Base-by-base conservation (phyloP, 2,329 filamentous ascomycete species). In the Fusarium sp. region DNA sequence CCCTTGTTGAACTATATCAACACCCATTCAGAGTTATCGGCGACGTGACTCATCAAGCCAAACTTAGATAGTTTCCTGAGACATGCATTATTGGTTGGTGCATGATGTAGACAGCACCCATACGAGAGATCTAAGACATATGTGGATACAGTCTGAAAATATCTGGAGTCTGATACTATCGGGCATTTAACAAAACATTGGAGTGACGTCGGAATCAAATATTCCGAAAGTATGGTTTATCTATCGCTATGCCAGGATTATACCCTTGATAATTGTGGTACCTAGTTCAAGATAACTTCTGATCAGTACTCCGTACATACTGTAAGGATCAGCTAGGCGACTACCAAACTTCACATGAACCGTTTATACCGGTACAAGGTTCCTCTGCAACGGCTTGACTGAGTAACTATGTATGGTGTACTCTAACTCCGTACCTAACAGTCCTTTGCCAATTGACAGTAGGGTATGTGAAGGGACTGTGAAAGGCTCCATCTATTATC, bases 11-110 rank as follows among this genome's bases (percentile, higher is more conserved):
- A 51, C 64, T 24, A 38, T 44, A 32, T 38, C n/a, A 30, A 14
- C 28, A 34, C 41, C 20, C 26, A 26, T 42, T 32, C 34, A 51
- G n/a, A 44, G 44, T n/a, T 38, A 26, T 63, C 20, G 42, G 26
- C 38, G 64, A 66, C 38, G 42, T 68, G 64, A 68, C 42, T 68
- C 66, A 68, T 54, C 28, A 47, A 12, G 9, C 13, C 13, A 61
- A 61, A 24, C 18, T 32, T 28, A 22, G 36, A 28, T 59, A 14
- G 28, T 24, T 44, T 20, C 38, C 32, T 36, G 24, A 67, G 45
- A 61, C 65, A 67, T 52, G 45, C 62, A 52, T 52, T 67, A 39
- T 67, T 34, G 38, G 22, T 58, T 45, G 15, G 7, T 8, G 24
- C 26, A 41, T 13, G 41, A 28, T 22, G 20, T 34, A 47, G 26